Evolutionary conservation across 805 yeast species (phyloP).

Genomic region (Sungouiella blattae): DNA sequence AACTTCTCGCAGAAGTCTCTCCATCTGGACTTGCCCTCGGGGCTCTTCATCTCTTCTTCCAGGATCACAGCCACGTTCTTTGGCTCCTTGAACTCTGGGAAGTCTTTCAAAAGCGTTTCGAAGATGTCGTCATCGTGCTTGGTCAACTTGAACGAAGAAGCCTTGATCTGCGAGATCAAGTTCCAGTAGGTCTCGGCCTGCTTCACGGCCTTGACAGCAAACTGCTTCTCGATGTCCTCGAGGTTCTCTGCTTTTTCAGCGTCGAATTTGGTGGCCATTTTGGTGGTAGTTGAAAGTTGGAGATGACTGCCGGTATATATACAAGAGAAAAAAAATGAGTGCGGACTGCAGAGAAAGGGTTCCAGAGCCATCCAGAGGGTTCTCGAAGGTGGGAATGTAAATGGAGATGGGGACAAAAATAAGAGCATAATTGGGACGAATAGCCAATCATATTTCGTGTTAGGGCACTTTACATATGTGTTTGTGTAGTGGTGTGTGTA

Average conservation of each 20-base stretch:
- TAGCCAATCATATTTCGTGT: no score
- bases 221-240: constrained; percentile 95
- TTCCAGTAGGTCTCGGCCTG: constrained; percentile 96
- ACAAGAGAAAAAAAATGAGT: no score
- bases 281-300: no score
- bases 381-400: no score
- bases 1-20: constrained; percentile 79
- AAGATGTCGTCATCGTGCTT: constrained; percentile 69
- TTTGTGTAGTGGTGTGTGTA: no score
- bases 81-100: constrained; percentile 83
- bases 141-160: constrained; percentile 73
- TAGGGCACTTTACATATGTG: no score
- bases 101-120: constrained; percentile 55
- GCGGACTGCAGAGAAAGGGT: no score
- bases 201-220: constrained; percentile 94
- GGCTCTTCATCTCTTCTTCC: constrained; percentile 81
- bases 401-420: no score
- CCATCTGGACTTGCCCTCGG: constrained; percentile 84
- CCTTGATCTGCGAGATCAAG: constrained; percentile 67
- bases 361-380: not conserved
- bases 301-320: no score
- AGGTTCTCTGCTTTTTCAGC: constrained; percentile 92
- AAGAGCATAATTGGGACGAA: no score
- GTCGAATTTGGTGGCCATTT: constrained; percentile 49
- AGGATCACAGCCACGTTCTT: constrained; percentile 52